Evolutionary conservation across 805 yeast genomes (phyloP).

Genomic region (Sungouiozyma intestinalis): DNA sequence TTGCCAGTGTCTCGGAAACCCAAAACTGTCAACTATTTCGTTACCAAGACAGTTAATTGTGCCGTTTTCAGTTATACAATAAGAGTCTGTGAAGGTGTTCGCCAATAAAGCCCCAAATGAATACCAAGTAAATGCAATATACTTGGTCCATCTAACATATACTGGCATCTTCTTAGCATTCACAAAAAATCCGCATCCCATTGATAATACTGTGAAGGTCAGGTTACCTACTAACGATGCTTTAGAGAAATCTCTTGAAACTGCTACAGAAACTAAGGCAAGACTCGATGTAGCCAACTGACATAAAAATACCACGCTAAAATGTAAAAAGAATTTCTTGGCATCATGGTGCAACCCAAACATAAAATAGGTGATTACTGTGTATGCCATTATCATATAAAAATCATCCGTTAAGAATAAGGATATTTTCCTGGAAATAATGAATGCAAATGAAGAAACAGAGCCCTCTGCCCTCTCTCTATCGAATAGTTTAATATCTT

Average conservation of each 20-base stretch:
- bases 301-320: slow-evolving; percentile 45
- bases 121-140: slow-evolving; percentile 68
- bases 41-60: slow-evolving; percentile 30
- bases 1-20: slow-evolving; percentile 56
- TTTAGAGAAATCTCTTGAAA: slow-evolving; percentile 49
- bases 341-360: slow-evolving; percentile 50
- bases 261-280: slow-evolving; percentile 34
- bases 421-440: slow-evolving; percentile 54
- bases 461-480: slow-evolving; percentile 64
- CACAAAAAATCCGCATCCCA: slow-evolving; percentile 74
- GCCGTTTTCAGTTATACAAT: slow-evolving; percentile 40
- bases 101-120: slow-evolving; percentile 60
- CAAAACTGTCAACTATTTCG: slow-evolving; percentile 45
- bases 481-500: slow-evolving; percentile 46
- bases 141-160: slow-evolving; percentile 78
- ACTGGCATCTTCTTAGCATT: slow-evolving; percentile 69
- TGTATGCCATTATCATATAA: slow-evolving; percentile 47
- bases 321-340: slow-evolving; percentile 50
- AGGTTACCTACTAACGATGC: slow-evolving; percentile 54
- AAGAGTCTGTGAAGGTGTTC: slow-evolving; percentile 52
- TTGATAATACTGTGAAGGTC: slow-evolving; percentile 59
- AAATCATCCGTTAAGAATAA: slow-evolving; percentile 62
- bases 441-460: slow-evolving; percentile 55
- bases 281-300: slow-evolving; percentile 33
- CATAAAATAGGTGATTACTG: slow-evolving; percentile 64